Conservation (phyloP, 306 rosid species). For the Gastrolobium bilobum region DNA sequence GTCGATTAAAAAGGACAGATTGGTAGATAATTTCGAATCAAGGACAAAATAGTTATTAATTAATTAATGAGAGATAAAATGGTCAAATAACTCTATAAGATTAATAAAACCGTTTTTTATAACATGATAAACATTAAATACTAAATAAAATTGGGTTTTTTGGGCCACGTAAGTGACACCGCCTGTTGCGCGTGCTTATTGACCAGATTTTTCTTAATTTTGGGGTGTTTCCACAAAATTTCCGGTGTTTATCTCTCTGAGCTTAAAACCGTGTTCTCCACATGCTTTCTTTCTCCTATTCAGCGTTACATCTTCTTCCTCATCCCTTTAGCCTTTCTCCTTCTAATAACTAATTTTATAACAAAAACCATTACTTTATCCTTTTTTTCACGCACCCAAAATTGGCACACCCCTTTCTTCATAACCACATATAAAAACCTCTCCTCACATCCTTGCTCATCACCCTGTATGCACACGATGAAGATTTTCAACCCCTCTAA, state of each 20-base stretch:
- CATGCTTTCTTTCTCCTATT: neutral
- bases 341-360: neutral
- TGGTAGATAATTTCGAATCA: too few relatives aligned
- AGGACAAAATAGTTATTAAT: too few relatives aligned
- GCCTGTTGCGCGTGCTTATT: neutral
- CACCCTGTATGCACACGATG: constrained; percentile 49
- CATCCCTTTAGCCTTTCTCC: neutral
- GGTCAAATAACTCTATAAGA: too few relatives aligned
- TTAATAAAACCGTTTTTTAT: too few relatives aligned
- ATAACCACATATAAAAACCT: neutral
- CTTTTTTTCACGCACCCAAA: neutral
- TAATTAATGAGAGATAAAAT: too few relatives aligned
- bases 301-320: constrained; percentile 15
- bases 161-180: neutral
- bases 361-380: neutral
- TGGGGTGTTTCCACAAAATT: neutral
- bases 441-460: neutral
- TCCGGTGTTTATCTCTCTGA: neutral
- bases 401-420: neutral
- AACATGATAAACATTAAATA: too few relatives aligned
- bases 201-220: neutral
- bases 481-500: constrained; percentile 46
- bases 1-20: too few relatives aligned
- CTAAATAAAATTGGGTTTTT: neutral
- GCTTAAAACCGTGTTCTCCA: neutral